Conservation (phyloP, 2,329 filamentous ascomycete species). For the Cercospora sojina region DNA sequence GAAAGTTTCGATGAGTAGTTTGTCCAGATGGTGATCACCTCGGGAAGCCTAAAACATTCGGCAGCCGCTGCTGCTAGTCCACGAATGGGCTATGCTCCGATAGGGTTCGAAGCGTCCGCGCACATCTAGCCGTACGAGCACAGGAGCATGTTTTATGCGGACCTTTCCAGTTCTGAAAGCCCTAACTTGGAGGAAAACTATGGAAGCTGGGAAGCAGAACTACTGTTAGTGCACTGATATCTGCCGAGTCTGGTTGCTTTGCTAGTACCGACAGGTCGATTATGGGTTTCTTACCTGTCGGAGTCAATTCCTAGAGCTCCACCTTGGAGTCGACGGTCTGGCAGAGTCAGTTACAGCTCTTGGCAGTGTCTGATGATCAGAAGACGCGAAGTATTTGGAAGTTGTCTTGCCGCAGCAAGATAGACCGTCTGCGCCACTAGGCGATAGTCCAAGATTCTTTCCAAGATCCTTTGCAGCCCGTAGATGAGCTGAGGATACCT, state of each 20-base stretch:
- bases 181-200: not conserved
- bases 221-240: not conserved
- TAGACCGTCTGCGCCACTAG: not conserved
- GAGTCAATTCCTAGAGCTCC: not conserved
- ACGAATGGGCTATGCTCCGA: not conserved
- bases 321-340: not conserved
- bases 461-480: not conserved
- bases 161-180: not conserved
- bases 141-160: not conserved
- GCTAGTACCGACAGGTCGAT: not conserved
- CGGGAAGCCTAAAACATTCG: not conserved
- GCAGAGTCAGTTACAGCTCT: not conserved
- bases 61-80: not conserved
- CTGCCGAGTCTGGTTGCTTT: not conserved
- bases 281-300: not conserved
- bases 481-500: not conserved
- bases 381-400: not conserved
- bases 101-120: not conserved
- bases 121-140: not conserved
- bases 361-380: not conserved
- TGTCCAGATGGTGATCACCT: not conserved
- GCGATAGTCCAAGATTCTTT: not conserved
- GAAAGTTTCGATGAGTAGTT: not conserved
- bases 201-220: not conserved
- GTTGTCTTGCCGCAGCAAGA: not conserved